Evolutionary conservation across 371 early-diverging fungal genomes (phyloP).

Genomic region (Mucor velutinosus): DNA sequence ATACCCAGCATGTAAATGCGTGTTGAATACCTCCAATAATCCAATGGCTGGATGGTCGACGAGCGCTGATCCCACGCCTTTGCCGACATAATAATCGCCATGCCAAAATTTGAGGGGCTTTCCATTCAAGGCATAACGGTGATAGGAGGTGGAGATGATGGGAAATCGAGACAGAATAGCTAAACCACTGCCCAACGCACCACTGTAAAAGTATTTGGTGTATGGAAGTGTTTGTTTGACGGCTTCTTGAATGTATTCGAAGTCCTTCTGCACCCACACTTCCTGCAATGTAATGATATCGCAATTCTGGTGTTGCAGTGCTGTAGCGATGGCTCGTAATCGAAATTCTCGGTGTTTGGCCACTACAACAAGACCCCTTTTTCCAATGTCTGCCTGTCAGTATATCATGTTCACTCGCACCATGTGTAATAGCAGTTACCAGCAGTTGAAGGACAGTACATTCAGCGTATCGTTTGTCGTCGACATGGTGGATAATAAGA

Average conservation of each 20-base stretch:
- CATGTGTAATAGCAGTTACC: too few species aligned
- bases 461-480: neutral
- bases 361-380: constrained; percentile 50
- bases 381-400: neutral
- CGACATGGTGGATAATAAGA: neutral
- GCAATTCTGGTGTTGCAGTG: constrained; percentile 27
- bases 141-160: constrained; percentile 32
- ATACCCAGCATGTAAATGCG: constrained; percentile 59
- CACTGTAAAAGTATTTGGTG: constrained; percentile 47
- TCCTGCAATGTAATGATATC: constrained; percentile 61
- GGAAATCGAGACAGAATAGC: constrained; percentile 50
- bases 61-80: constrained; percentile 44
- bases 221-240: constrained; percentile 35
- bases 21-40: constrained; percentile 54
- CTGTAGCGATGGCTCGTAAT: constrained; percentile 46
- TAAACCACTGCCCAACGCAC: constrained; percentile 54
- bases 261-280: constrained; percentile 51
- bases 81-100: constrained; percentile 59
- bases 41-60: constrained; percentile 51
- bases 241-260: constrained; percentile 28
- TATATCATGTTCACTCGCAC: too few species aligned
- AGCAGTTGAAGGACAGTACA: constrained; percentile 48
- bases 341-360: constrained; percentile 42
- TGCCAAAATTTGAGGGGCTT: constrained; percentile 47
- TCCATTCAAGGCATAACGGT: constrained; percentile 48